phyloP scores from a whole-genome alignment of 2,329 filamentous ascomycete genomes.

The Fusarium brachygibbosum region DNA sequence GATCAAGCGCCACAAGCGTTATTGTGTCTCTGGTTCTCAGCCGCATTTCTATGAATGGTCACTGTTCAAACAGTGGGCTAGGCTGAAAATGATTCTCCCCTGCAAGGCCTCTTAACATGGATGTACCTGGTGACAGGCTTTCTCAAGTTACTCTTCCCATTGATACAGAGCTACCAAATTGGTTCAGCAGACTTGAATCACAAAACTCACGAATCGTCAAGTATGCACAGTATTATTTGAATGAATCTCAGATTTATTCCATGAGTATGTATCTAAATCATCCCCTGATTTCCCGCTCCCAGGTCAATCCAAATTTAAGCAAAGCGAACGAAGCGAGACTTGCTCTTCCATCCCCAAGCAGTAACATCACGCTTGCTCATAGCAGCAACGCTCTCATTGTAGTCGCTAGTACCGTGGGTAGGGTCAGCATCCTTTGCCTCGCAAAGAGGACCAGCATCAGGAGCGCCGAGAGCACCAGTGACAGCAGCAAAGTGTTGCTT shows the following conservation, averaged over 20 bases:
- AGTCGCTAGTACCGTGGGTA: slow-evolving; percentile 57
- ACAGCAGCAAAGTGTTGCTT: slow-evolving; percentile 55
- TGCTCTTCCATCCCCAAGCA: slow-evolving; percentile 37
- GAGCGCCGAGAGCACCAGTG: slow-evolving; percentile 39
- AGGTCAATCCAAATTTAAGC: slow-evolving; percentile 7
- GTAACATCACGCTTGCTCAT: slow-evolving; percentile 43
- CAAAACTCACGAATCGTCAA: not conserved
- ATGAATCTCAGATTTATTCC: slow-evolving; percentile 1
- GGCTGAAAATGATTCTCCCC: no score
- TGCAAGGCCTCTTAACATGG: no score
- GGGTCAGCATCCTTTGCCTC: slow-evolving; percentile 58
- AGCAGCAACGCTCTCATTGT: slow-evolving; percentile 42
- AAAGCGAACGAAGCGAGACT: slow-evolving; percentile 30
- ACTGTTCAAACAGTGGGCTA: not conserved
- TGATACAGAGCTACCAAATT: not conserved
- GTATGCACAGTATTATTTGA: not conserved
- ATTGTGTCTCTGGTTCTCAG: not conserved
- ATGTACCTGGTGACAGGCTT: no score
- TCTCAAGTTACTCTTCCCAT: not conserved
- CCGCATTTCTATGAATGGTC: not conserved
- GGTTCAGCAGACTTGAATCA: not conserved
- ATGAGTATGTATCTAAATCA: not conserved
- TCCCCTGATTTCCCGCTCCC: not conserved
- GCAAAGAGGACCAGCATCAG: slow-evolving; percentile 40
- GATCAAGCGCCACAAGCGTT: not conserved